Base-by-base conservation (phyloP, 2,329 filamentous ascomycete species). In the Fusarium udum region DNA sequence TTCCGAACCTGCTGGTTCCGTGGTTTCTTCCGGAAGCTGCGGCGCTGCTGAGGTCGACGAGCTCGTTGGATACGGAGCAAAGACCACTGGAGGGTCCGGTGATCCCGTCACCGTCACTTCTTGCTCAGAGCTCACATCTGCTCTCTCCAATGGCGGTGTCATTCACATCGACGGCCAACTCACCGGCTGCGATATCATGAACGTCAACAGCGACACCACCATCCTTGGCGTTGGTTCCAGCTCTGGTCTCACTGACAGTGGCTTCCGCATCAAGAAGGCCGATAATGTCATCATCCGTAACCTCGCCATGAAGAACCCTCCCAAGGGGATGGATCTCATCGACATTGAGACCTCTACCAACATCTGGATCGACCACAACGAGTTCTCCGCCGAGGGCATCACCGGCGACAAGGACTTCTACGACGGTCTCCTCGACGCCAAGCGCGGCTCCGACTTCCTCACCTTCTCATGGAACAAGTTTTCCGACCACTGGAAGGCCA, bases 391-490 rank as follows among this genome's bases (percentile, higher is more conserved):
- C 3, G 86, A 85, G 14, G 85, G 90, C 74, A 77, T 78, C 36
- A 81, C 86, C 62, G 85, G 90, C 71, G 85, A 84, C 81, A 90
- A 90, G 79, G 88, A 91, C 79, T 88, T 87, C 80, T 90, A 88
- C 77, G 89, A 90, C 63, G 88, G 88, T n/a, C 83, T 90, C 2
- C 79, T 88, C 43, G 89, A 91, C 69, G 82, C 89, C 45, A 89
- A 87, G 65, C 87, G 89, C 74, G 88, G 84, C 31, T 83, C 85
- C 6, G 88, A 91, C 81, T 90, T 82, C 76, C 79, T 89, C 61
- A 88, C 80, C 28, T 73, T 82, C 65, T 77, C 75, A 28, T 72
- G 76, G 76, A 71, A 67, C 51, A 72, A 74, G 67, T 77, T 76
- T 67, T 68, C 55, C 16, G 67, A 80, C 64, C 88, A 91, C 85